These are phyloP conservation scores for Jackrogersella multiformis DNA, from an alignment of 495 filamentous ascomycete genomes.

Conservation along the genomic window DNA sequence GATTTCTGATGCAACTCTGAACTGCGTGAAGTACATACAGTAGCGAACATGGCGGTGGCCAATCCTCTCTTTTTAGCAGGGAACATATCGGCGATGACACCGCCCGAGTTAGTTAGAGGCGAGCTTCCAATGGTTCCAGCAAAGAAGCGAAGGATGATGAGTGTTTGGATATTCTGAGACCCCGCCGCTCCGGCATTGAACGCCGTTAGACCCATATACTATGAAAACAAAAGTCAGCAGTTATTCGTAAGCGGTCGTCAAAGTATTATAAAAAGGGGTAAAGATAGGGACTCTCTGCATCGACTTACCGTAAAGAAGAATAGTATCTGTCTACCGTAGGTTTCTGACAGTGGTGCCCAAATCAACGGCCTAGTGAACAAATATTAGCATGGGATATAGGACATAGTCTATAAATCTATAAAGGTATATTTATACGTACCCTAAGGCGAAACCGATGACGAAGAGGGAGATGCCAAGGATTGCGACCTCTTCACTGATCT, in stretches of 20 bases:
- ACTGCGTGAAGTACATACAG: conserved; percentile 30
- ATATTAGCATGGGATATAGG: neutral
- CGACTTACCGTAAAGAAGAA: conserved; percentile 64
- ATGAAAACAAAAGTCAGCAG: neutral
- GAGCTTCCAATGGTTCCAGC: conserved; percentile 81
- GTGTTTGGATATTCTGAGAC: conserved; percentile 67
- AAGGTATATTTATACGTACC: conserved; percentile 62
- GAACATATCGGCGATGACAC: conserved; percentile 82
- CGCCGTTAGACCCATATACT: conserved; percentile 63
- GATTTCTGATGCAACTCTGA: neutral
- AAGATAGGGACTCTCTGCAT: neutral
- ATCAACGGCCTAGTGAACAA: conserved; percentile 19
- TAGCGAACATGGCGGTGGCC: conserved; percentile 70
- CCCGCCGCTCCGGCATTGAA: conserved; percentile 75
- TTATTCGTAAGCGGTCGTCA: neutral
- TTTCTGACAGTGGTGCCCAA: conserved; percentile 59
- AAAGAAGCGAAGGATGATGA: conserved; percentile 81
- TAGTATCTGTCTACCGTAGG: conserved; percentile 76
- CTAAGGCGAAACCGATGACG: conserved; percentile 76
- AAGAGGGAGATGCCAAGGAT: conserved; percentile 77
- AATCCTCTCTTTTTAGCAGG: conserved; percentile 68
- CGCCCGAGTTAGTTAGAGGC: conserved; percentile 75
- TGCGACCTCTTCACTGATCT: conserved; percentile 67
- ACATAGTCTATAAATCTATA: conserved; percentile 39
- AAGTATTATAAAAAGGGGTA: neutral